These are phyloP conservation scores for Microcera coccophila DNA, from an alignment of 2,329 filamentous ascomycete species.

Conservation along the genomic window DNA sequence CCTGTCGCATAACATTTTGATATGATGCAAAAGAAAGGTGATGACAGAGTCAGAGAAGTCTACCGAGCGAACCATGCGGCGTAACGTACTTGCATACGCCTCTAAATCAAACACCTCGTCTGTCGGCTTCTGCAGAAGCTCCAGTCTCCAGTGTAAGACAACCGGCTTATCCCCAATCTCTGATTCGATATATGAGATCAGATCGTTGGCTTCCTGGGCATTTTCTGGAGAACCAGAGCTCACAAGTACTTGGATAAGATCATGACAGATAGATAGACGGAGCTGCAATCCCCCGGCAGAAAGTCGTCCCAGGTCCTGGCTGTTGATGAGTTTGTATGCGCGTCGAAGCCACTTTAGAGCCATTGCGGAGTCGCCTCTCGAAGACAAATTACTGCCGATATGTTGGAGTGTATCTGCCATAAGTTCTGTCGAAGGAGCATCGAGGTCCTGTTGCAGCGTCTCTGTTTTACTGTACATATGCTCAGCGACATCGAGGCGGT, in stretches of 20 bases:
- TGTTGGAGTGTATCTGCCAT: slow-evolving; percentile 67
- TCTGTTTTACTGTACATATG: slow-evolving; percentile 65
- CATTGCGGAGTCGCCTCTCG: slow-evolving; percentile 47
- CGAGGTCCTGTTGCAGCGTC: slow-evolving; percentile 36
- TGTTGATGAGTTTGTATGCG: slow-evolving; percentile 56
- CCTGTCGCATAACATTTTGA: slow-evolving; percentile 59
- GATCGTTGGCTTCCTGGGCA: slow-evolving; percentile 49
- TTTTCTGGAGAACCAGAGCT: slow-evolving; percentile 42
- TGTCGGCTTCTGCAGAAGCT: slow-evolving; percentile 53
- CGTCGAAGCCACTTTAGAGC: slow-evolving; percentile 72
- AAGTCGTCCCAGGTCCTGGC: slow-evolving; percentile 51
- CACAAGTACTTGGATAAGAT: slow-evolving; percentile 54
- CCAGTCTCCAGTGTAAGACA: slow-evolving; percentile 64
- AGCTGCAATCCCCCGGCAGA: slow-evolving; percentile 61
- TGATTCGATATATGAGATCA: slow-evolving; percentile 59
- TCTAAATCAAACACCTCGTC: slow-evolving; percentile 46
- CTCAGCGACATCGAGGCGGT: slow-evolving; percentile 70
- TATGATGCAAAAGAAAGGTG: slow-evolving; percentile 62
- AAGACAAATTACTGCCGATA: slow-evolving; percentile 61
- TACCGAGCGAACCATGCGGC: slow-evolving; percentile 57
- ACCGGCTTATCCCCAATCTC: slow-evolving; percentile 62
- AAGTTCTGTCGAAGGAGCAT: slow-evolving; percentile 52
- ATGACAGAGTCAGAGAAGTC: slow-evolving; percentile 61
- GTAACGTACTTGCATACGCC: slow-evolving; percentile 51
- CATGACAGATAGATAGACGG: slow-evolving; percentile 62